Percentiles rank a stretch among this genome's conserved stretches.
Evolutionary conservation across 1,139 yeast genomes (phyloP).

Genomic region (Saccharomyces hybrid): DNA sequence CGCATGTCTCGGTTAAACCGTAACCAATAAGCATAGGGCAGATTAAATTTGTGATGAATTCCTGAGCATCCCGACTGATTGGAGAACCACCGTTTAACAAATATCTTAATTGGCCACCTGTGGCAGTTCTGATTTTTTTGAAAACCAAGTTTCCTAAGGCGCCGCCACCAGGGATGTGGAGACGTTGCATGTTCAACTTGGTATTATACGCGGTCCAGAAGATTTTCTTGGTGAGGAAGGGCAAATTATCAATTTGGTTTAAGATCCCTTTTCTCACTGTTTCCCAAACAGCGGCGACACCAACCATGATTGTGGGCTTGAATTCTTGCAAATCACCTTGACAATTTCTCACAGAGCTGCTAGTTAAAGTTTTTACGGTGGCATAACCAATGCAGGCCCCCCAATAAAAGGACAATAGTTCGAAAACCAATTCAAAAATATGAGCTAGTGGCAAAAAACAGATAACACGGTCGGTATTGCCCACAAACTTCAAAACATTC

Average conservation of each 20-base stretch:
- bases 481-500: slow-evolving; percentile 48
- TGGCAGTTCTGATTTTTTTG: slow-evolving; percentile 84
- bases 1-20: slow-evolving; percentile 97
- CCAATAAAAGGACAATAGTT: slow-evolving; percentile 74
- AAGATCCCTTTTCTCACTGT: slow-evolving; percentile 86
- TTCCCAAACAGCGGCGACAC: slow-evolving; percentile 99
- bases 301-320: slow-evolving; percentile 92
- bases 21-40: slow-evolving; percentile 92
- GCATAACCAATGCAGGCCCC: slow-evolving; percentile 90
- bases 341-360: slow-evolving; percentile 74
- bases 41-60: slow-evolving; percentile 64
- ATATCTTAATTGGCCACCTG: slow-evolving; percentile 79
- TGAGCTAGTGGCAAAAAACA: slow-evolving; percentile 94
- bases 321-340: slow-evolving; percentile 80
- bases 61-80: slow-evolving; percentile 73
- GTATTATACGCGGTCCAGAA: slow-evolving; percentile 87
- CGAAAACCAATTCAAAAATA: slow-evolving; percentile 87
- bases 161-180: slow-evolving; percentile 66
- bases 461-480: slow-evolving; percentile 58
- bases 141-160: slow-evolving; percentile 62
- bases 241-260: slow-evolving; percentile 60
- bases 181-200: slow-evolving; percentile 52
- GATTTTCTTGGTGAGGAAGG: slow-evolving; percentile 61
- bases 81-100: slow-evolving; percentile 95
- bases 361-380: slow-evolving; percentile 83